Evolutionary conservation across 352 stramenopile species (phyloP).

Genomic region (Halophytophthora batemanensis): DNA sequence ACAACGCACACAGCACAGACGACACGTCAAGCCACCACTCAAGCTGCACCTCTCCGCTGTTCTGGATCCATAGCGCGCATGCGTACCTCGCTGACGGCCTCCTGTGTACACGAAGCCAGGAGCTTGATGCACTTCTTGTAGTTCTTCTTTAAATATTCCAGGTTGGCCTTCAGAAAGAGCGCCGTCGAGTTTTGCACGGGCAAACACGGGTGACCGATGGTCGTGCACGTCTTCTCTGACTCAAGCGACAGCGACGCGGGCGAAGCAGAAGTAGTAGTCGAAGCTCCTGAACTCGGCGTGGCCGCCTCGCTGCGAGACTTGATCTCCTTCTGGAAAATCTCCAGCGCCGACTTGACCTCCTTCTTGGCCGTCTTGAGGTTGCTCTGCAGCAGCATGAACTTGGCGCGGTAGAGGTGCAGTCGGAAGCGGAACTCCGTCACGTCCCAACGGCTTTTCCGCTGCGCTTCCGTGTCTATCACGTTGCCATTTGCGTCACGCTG

Average conservation of each 20-base stretch:
- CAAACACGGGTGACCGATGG: conserved; percentile 71
- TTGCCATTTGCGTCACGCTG: conserved; percentile 31
- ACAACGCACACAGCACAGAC: conserved; percentile 5
- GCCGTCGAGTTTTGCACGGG: conserved; percentile 87
- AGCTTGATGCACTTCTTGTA: conserved; percentile 95
- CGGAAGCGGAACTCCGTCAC: conserved; percentile 89
- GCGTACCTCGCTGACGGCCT: conserved; percentile 74
- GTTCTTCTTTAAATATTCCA: conserved; percentile 93
- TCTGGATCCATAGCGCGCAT: neutral
- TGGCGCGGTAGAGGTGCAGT: conserved; percentile 91
- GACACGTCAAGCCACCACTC: neutral
- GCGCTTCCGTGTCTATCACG: conserved; percentile 40
- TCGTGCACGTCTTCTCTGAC: conserved; percentile 70
- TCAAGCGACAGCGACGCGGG: conserved; percentile 26
- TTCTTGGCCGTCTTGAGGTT: conserved; percentile 91
- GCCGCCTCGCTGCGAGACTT: conserved; percentile 42
- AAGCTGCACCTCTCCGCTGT: neutral
- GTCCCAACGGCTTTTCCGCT: conserved; percentile 60
- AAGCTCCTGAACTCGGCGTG: conserved; percentile 15
- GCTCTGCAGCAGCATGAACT: conserved; percentile 85
- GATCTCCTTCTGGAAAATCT: conserved; percentile 93
- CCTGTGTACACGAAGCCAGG: conserved; percentile 85
- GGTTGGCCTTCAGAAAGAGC: conserved; percentile 91
- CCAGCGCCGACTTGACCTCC: conserved; percentile 90
- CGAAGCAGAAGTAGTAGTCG: conserved; percentile 6